A percentile compares a stretch with the other conserved stretches of the same genome.
phyloP scores from a whole-genome alignment of 2,329 filamentous ascomycete species.

The Xylariaceae sp. region DNA sequence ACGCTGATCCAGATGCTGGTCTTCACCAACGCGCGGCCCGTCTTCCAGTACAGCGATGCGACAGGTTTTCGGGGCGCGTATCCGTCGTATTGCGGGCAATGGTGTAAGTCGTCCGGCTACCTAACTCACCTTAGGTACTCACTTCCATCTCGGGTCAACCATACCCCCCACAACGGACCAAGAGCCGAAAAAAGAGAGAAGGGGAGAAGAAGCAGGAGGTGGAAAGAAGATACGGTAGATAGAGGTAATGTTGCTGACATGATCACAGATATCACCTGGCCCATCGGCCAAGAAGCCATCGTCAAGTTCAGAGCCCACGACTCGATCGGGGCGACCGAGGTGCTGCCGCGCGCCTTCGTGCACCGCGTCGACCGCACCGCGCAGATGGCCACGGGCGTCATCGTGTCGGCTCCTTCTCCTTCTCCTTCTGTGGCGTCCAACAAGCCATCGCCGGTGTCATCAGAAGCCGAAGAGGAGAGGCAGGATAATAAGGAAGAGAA shows the following conservation, averaged over 20 bases:
- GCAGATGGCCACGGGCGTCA: constrained; percentile 19
- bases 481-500: too few species aligned
- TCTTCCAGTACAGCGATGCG: constrained; percentile 24
- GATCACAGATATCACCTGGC: constrained; percentile 23
- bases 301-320: constrained; percentile 22
- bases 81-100: constrained; percentile 25
- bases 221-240: too few species aligned
- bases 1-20: constrained; percentile 18
- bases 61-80: constrained; percentile 25
- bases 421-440: too few species aligned
- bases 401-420: constrained; percentile 8
- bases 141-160: too few species aligned
- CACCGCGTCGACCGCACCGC: constrained; percentile 21
- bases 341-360: constrained; percentile 16
- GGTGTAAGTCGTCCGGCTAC: constrained; percentile 20
- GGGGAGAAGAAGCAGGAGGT: too few species aligned
- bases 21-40: constrained; percentile 20
- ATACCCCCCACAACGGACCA: too few species aligned
- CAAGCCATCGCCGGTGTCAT: too few species aligned
- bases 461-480: too few species aligned
- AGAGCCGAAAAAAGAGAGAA: too few species aligned
- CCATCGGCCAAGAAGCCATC: constrained; percentile 22
- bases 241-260: neutral
- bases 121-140: too few species aligned
- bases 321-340: constrained; percentile 17